Percentiles rank a stretch among this genome's conserved stretches.
phyloP scores from a whole-genome alignment of 352 stramenopile species.

The Phytophthora sp. region DNA sequence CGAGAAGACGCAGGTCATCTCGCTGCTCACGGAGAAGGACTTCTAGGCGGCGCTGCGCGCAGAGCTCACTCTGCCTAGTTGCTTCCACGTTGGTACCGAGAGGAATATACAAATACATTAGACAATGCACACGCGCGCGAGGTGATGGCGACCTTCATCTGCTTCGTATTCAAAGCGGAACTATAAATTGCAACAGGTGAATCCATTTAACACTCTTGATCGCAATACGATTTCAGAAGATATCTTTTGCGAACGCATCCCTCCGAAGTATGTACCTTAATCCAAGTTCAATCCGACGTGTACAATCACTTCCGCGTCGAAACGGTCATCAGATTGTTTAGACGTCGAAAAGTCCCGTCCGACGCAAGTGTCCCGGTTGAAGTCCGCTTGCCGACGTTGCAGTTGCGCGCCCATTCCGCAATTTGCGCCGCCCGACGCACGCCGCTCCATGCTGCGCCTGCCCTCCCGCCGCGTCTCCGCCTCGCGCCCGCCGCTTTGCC shows the following conservation, averaged over 20 bases:
- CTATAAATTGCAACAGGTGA: no score
- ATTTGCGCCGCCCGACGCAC: background rate
- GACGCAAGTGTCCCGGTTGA: no score
- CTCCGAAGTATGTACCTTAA: no score
- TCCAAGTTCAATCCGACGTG: no score
- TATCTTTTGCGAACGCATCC: no score
- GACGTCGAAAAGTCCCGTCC: no score
- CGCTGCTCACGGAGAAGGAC: conserved; percentile 74
- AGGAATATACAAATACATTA: conserved; percentile 28
- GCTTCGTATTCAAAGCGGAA: background rate
- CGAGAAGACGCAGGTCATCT: conserved; percentile 54
- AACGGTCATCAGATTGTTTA: background rate
- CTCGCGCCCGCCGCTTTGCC: conserved; percentile 1
- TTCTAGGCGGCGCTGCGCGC: conserved; percentile 41
- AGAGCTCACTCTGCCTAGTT: no score
- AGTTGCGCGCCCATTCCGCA: conserved; percentile 9
- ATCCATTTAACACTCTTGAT: no score
- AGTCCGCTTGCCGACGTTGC: no score
- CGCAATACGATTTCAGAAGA: no score
- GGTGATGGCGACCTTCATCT: no score
- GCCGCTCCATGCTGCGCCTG: conserved; percentile 22
- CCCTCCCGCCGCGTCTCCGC: background rate
- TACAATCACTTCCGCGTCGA: background rate
- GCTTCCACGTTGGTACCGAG: conserved; percentile 2
- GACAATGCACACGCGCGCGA: background rate